These are phyloP conservation scores for Amaranthus cruentus DNA, from an alignment of 148 eudicot species.

Conservation along the genomic window DNA sequence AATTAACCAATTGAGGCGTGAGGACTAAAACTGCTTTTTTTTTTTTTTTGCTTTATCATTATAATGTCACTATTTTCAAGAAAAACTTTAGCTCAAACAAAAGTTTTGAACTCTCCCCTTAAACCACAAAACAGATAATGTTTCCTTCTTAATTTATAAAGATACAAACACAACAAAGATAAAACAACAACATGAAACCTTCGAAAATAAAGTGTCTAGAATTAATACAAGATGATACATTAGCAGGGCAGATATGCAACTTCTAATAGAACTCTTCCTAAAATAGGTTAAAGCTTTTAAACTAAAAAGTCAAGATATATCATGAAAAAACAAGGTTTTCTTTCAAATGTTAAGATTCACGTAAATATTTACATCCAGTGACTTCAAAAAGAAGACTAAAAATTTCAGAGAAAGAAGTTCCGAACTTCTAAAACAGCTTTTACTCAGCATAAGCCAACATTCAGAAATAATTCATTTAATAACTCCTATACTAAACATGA, in stretches of 20 bases:
- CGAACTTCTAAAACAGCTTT: not conserved
- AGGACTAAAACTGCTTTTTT: too few relatives aligned
- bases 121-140: not conserved
- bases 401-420: too few relatives aligned
- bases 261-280: not conserved
- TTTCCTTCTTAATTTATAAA: too few relatives aligned
- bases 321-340: not conserved
- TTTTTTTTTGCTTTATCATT: too few relatives aligned
- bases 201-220: not conserved
- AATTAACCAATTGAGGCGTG: too few relatives aligned
- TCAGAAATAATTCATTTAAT: not conserved
- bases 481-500: conserved; percentile 8
- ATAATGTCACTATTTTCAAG: too few relatives aligned
- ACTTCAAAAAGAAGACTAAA: too few relatives aligned
- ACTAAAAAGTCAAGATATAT: not conserved
- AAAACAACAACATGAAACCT: not conserved
- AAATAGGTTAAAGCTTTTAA: not conserved
- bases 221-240: not conserved
- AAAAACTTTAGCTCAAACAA: not conserved
- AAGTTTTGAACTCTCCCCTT: not conserved
- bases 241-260: not conserved
- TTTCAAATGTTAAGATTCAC: not conserved
- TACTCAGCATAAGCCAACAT: not conserved
- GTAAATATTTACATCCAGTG: too few relatives aligned
- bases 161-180: not conserved